These are phyloP conservation scores for Trebouxiophyceae sp. DNA, from an alignment of 163 green algal species.

Conservation along the genomic window DNA sequence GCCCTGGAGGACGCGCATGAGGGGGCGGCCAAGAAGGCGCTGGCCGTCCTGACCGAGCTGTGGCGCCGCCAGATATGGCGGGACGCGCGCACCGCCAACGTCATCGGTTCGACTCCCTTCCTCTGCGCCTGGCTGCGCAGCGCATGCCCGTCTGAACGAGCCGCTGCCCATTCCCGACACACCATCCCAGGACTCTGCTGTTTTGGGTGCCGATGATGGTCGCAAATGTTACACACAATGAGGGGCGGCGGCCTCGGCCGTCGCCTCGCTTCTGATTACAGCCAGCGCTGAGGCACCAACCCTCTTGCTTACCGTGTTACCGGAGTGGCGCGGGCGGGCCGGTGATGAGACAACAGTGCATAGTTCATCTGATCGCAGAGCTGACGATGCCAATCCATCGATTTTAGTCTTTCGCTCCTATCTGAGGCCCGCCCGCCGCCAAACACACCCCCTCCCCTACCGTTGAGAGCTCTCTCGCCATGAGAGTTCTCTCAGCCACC, in stretches of 20 bases:
- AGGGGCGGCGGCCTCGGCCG: background rate
- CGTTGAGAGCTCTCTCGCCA: background rate
- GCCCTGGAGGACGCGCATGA: slow-evolving; percentile 67
- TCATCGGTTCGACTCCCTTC: too few species aligned
- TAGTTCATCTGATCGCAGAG: slow-evolving; percentile 1
- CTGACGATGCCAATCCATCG: background rate
- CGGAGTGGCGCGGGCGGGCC: too few species aligned
- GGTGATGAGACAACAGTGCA: background rate
- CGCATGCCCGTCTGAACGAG: too few species aligned
- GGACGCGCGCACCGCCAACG: slow-evolving; percentile 89
- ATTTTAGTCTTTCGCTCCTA: background rate
- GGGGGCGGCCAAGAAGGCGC: slow-evolving; percentile 73
- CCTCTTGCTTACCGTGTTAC: background rate
- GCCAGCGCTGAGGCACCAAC: background rate
- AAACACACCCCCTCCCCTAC: background rate
- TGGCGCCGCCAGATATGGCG: slow-evolving; percentile 89
- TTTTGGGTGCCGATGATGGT: background rate
- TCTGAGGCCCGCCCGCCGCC: background rate
- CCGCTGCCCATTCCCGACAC: too few species aligned
- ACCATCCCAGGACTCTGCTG: too few species aligned
- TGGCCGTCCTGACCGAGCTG: slow-evolving; percentile 90
- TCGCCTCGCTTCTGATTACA: too few species aligned
- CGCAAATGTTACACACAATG: background rate
- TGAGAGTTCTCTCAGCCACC: background rate
- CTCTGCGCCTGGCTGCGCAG: too few species aligned